Conservation (phyloP, 352 stramenopile genomes). For the Thalassiosira oceanica region DNA sequence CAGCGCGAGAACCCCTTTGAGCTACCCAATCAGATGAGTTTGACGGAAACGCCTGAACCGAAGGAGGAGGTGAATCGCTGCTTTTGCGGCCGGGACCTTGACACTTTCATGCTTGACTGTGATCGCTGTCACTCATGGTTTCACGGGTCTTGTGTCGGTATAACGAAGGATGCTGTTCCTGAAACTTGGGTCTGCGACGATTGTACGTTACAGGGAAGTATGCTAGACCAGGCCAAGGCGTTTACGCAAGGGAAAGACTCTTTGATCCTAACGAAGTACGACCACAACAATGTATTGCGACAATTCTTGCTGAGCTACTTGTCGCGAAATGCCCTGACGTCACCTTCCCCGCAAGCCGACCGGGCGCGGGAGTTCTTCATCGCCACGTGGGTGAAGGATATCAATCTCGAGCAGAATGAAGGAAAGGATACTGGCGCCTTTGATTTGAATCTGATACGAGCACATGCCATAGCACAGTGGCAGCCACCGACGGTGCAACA, state of each 20-base stretch:
- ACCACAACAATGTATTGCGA: constrained; percentile 55
- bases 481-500: constrained; percentile 18
- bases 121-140: constrained; percentile 73
- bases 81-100: constrained; percentile 56
- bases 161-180: constrained; percentile 62
- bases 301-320: constrained; percentile 60
- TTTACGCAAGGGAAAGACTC: constrained; percentile 28
- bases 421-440: constrained; percentile 19
- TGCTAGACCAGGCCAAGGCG: constrained; percentile 49
- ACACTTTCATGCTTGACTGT: constrained; percentile 76
- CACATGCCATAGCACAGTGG: constrained; percentile 43
- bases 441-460: constrained; percentile 41
- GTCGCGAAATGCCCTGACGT: constrained; percentile 21
- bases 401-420: constrained; percentile 23
- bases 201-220: constrained; percentile 61
- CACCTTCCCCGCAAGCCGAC: constrained; percentile 28
- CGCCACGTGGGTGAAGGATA: constrained; percentile 57
- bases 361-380: constrained; percentile 49
- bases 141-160: constrained; percentile 62
- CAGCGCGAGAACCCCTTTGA: constrained; percentile 53
- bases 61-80: constrained; percentile 57
- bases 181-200: constrained; percentile 77
- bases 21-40: constrained; percentile 22
- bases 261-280: constrained; percentile 23
- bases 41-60: constrained; percentile 7